phyloP scores from a whole-genome alignment of 2,329 filamentous ascomycete genomes.

The Colletotrichum australisinense region DNA sequence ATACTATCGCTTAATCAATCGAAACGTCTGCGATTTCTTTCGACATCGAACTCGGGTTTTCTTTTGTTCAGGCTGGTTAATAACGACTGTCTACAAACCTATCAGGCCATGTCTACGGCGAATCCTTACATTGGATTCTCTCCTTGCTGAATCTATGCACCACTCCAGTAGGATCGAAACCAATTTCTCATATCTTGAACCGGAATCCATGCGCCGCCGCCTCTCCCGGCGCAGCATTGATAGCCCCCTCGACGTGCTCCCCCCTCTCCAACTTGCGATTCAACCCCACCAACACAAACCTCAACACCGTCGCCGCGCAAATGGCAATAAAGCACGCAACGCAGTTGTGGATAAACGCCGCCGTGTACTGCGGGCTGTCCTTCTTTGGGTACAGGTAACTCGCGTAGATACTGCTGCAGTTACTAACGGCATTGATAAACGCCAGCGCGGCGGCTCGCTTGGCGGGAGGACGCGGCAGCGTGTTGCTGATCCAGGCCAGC shows the following conservation, averaged over 20 bases:
- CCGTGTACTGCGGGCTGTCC: constrained; percentile 55
- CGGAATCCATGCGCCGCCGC: constrained; percentile 72
- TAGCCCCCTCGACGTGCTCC: constrained; percentile 65
- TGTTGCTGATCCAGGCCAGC: constrained; percentile 79
- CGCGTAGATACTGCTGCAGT: constrained; percentile 70
- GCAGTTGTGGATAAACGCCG: constrained; percentile 77
- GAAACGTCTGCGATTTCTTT: no score
- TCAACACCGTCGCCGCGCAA: constrained; percentile 69
- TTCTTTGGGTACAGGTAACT: constrained; percentile 73
- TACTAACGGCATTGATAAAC: constrained; percentile 73
- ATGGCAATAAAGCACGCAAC: constrained; percentile 73
- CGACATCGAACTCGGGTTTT: no score
- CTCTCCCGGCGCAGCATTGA: constrained; percentile 67
- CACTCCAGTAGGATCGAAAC: no score
- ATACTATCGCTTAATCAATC: no score
- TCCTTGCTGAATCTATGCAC: no score
- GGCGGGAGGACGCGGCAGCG: constrained; percentile 78
- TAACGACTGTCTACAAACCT: no score
- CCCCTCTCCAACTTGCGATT: constrained; percentile 78
- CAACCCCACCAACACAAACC: constrained; percentile 71
- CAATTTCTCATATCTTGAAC: constrained; percentile 64
- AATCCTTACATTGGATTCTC: no score
- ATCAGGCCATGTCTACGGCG: no score
- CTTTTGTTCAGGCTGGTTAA: no score
- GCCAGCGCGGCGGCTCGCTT: constrained; percentile 78